A percentile compares a stretch with the other conserved stretches of the same genome.
phyloP scores from a whole-genome alignment of 2,329 filamentous ascomycete species.

The Dothideomycetidae sp. region DNA sequence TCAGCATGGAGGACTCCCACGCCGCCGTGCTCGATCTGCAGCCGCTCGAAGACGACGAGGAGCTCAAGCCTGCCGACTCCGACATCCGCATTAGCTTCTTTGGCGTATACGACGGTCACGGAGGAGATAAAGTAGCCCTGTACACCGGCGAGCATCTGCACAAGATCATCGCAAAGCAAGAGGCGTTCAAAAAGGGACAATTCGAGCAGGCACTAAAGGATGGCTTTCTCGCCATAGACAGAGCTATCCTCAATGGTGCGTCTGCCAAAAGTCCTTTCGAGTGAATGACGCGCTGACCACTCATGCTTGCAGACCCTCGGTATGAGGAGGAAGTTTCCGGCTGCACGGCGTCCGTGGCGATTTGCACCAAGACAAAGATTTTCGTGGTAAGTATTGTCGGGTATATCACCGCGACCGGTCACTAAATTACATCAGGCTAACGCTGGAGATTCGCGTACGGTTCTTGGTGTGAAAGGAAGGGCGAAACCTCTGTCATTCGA shows the following conservation, averaged over 20 bases:
- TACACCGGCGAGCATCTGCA: slow-evolving; percentile 89
- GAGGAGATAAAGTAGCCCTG: slow-evolving; percentile 87
- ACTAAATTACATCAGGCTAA: slow-evolving; percentile 55
- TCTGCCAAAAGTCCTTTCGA: slow-evolving; percentile 11
- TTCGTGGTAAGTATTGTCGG: slow-evolving; percentile 60
- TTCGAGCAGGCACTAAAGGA: slow-evolving; percentile 95
- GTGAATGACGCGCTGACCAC: slow-evolving; percentile 10
- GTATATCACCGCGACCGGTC: background rate
- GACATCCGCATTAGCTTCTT: slow-evolving; percentile 80
- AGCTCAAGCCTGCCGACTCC: slow-evolving; percentile 43
- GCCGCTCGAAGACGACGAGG: slow-evolving; percentile 39
- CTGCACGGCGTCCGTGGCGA: slow-evolving; percentile 83
- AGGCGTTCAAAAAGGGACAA: slow-evolving; percentile 78
- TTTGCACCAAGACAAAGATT: slow-evolving; percentile 84
- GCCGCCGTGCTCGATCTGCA: slow-evolving; percentile 79
- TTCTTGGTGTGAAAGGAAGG: slow-evolving; percentile 89
- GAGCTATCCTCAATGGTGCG: slow-evolving; percentile 88
- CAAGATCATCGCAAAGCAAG: slow-evolving; percentile 87
- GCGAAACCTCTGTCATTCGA: slow-evolving; percentile 98
- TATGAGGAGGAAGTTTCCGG: slow-evolving; percentile 97
- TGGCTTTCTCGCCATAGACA: slow-evolving; percentile 88
- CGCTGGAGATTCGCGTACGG: slow-evolving; percentile 87
- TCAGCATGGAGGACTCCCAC: slow-evolving; percentile 98
- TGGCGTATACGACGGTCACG: slow-evolving; percentile 94
- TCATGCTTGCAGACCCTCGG: slow-evolving; percentile 56